These are phyloP conservation scores for Colletotrichum filicis DNA, from an alignment of 2,329 filamentous ascomycete species.

Conservation along the genomic window DNA sequence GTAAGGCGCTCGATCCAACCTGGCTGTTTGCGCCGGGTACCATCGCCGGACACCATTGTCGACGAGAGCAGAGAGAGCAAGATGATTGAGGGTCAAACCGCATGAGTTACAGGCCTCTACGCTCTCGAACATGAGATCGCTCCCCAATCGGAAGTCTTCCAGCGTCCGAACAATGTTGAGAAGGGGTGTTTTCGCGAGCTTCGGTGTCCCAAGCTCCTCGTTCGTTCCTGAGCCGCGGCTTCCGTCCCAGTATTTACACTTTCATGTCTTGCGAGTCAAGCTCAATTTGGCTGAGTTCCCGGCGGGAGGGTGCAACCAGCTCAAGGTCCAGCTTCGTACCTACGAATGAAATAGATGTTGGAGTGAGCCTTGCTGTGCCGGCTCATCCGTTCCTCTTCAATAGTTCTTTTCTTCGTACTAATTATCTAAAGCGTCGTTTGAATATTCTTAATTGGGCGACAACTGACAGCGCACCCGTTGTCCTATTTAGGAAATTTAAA, in stretches of 20 bases:
- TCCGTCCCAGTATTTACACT: neutral
- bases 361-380: neutral
- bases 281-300: neutral
- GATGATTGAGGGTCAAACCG: neutral
- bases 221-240: neutral
- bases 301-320: neutral
- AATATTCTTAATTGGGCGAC: neutral
- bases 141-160: slow-evolving; percentile 18
- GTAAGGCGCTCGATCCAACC: too few species aligned
- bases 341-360: neutral
- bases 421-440: neutral
- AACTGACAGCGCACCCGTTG: neutral
- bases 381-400: neutral
- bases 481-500: neutral
- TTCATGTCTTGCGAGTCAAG: neutral
- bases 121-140: neutral
- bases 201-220: neutral
- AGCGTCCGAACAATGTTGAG: slow-evolving; percentile 20
- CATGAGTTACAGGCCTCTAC: neutral
- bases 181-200: neutral
- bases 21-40: too few species aligned
- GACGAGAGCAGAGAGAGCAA: too few species aligned
- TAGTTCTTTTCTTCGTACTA: rapidly evolving
- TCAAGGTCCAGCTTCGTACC: neutral
- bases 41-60: too few species aligned